Conservation (phyloP, 176 grass and related monocot genomes). For the Ampelocalamus luodianensis region DNA sequence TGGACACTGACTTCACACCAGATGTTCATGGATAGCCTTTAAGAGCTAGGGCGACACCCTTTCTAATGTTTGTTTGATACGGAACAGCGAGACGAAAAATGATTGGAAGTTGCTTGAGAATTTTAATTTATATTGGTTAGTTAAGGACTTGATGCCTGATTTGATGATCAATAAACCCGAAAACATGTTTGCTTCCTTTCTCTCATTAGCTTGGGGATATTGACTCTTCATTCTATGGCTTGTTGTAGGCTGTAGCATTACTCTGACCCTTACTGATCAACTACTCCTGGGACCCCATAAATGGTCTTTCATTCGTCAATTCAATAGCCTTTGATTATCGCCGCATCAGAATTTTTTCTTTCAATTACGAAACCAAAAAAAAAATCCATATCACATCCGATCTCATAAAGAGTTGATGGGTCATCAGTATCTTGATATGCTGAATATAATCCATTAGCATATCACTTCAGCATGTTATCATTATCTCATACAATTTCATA, state of each 20-base stretch:
- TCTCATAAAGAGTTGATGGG: constrained; percentile 6
- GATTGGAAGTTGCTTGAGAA: not conserved
- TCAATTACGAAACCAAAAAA: constrained; percentile 7
- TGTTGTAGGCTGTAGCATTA: not conserved
- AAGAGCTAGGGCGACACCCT: not conserved
- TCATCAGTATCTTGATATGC: constrained; percentile 23
- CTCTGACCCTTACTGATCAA: constrained; percentile 8
- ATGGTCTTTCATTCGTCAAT: constrained; percentile 12
- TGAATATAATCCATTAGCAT: constrained; percentile 9
- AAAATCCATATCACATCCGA: constrained; percentile 2
- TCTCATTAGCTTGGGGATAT: constrained; percentile 29
- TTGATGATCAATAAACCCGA: constrained; percentile 47
- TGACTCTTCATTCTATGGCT: constrained; percentile 17
- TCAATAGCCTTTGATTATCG: constrained; percentile 10
- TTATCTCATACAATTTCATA: not conserved
- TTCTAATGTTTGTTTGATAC: constrained; percentile 9
- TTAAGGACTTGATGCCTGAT: constrained; percentile 25
- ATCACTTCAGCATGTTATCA: not conserved
- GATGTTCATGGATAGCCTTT: constrained; percentile 4
- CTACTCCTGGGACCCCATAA: constrained; percentile 27
- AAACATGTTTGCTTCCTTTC: constrained; percentile 15
- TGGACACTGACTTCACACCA: constrained; percentile 52
- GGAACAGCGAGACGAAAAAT: not conserved
- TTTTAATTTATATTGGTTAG: constrained; percentile 11
- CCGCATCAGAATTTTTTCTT: not conserved